These are phyloP conservation scores for Echinosophora koreensis DNA, from an alignment of 306 rosid genomes.

Conservation along the genomic window DNA sequence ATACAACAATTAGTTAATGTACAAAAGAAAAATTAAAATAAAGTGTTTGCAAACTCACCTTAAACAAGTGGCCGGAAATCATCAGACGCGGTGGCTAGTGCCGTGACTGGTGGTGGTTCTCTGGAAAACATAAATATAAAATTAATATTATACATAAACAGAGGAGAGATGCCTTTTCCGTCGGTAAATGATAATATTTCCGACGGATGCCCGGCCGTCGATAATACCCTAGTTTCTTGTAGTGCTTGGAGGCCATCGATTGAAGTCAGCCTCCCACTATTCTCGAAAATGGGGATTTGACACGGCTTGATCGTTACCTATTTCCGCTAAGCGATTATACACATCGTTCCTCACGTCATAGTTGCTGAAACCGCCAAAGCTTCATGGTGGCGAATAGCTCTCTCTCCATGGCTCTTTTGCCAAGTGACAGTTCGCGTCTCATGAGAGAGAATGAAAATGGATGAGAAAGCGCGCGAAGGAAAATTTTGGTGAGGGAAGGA, in stretches of 20 bases:
- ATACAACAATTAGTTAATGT: too few relatives aligned
- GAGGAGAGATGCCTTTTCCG: too few relatives aligned
- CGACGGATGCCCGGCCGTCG: too few relatives aligned
- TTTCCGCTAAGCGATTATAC: slow-evolving; percentile 75
- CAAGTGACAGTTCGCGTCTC: slow-evolving; percentile 11
- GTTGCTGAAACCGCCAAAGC: slow-evolving; percentile 69
- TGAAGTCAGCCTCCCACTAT: slow-evolving; percentile 86
- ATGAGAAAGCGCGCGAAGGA: slow-evolving; percentile 42
- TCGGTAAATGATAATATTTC: too few relatives aligned
- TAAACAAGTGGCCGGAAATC: too few relatives aligned
- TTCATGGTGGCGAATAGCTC: slow-evolving; percentile 91
- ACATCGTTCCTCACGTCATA: slow-evolving; percentile 83
- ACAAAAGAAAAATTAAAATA: too few relatives aligned
- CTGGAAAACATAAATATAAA: too few relatives aligned
- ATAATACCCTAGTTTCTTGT: too few relatives aligned
- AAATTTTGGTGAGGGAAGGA: background rate
- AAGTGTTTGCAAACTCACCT: too few relatives aligned
- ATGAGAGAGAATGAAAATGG: slow-evolving; percentile 42
- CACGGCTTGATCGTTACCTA: slow-evolving; percentile 67
- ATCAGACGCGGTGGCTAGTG: too few relatives aligned
- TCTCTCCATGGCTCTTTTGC: background rate
- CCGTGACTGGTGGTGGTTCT: too few relatives aligned
- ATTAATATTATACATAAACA: too few relatives aligned
- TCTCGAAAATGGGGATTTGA: slow-evolving; percentile 81
- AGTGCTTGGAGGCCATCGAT: slow-evolving; percentile 94